These are phyloP conservation scores for Trebouxia sp. DNA, from an alignment of 139 green algal species.

Conservation along the genomic window DNA sequence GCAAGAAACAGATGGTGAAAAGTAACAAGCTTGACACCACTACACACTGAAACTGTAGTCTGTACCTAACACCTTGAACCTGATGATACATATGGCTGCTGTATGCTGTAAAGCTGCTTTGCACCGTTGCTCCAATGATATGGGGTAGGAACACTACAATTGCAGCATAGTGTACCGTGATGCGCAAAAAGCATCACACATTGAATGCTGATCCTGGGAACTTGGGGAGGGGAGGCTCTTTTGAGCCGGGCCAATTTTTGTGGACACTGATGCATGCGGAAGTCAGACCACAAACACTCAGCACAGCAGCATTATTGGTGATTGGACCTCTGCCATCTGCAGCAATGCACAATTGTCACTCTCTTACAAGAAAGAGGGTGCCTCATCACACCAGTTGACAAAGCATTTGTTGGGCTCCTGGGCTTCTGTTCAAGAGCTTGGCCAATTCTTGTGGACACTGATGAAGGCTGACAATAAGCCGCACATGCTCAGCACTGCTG, in stretches of 20 bases:
- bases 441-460: slow-evolving; percentile 80
- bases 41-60: no score
- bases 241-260: slow-evolving; percentile 51
- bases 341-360: neutral
- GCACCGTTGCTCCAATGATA: no score
- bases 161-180: neutral
- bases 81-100: no score
- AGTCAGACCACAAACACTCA: slow-evolving; percentile 67
- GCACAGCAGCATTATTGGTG: slow-evolving; percentile 45
- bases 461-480: slow-evolving; percentile 74
- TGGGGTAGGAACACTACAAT: neutral
- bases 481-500: slow-evolving; percentile 53
- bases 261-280: slow-evolving; percentile 67
- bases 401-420: no score
- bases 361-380: neutral
- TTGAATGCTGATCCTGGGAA: slow-evolving; percentile 30
- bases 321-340: slow-evolving; percentile 44
- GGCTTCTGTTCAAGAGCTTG: neutral
- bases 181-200: slow-evolving; percentile 18
- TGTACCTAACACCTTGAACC: no score
- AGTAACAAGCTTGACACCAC: no score
- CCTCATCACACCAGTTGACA: no score
- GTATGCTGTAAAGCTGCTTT: no score
- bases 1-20: no score
- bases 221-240: slow-evolving; percentile 6